Percentiles rank a stretch among this genome's conserved stretches.
Conservation (phyloP, 768 basidiomycete species). For the Boletus huronensis region DNA sequence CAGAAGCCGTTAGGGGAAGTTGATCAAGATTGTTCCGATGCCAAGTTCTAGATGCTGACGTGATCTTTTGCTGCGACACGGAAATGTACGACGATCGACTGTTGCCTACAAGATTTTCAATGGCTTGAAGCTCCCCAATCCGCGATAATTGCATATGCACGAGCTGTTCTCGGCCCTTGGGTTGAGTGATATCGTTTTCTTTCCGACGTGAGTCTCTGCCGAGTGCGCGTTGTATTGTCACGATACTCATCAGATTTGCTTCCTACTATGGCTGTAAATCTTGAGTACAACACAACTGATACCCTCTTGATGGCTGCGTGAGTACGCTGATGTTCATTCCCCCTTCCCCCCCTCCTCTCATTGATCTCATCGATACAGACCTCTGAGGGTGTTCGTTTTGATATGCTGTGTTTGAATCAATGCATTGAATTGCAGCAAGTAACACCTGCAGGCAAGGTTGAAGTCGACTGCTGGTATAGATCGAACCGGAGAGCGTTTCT, state of each 20-base stretch:
- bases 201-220: slow-evolving; percentile 39
- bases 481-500: slow-evolving; percentile 60
- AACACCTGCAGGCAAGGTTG: not conserved
- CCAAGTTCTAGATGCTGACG: not conserved
- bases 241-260: not conserved
- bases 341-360: not conserved
- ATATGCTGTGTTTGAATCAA: slow-evolving; percentile 47
- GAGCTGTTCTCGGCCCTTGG: slow-evolving; percentile 47
- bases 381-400: slow-evolving; percentile 60
- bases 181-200: slow-evolving; percentile 60
- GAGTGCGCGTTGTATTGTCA: not conserved
- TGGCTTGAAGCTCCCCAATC: too few relatives aligned
- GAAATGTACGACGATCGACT: not conserved
- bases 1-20: slow-evolving; percentile 69
- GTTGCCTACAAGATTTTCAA: slow-evolving; percentile 37
- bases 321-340: slow-evolving; percentile 14
- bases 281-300: slow-evolving; percentile 57
- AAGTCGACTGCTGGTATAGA: slow-evolving; percentile 31
- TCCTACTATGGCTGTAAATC: slow-evolving; percentile 50
- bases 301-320: slow-evolving; percentile 61
- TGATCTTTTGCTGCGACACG: not conserved
- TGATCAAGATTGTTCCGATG: slow-evolving; percentile 41
- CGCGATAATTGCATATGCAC: too few relatives aligned
- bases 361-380: slow-evolving; percentile 33
- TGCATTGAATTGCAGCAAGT: slow-evolving; percentile 52